phyloP scores from a whole-genome alignment of 768 basidiomycete species.

The Tulasnella sp. region DNA sequence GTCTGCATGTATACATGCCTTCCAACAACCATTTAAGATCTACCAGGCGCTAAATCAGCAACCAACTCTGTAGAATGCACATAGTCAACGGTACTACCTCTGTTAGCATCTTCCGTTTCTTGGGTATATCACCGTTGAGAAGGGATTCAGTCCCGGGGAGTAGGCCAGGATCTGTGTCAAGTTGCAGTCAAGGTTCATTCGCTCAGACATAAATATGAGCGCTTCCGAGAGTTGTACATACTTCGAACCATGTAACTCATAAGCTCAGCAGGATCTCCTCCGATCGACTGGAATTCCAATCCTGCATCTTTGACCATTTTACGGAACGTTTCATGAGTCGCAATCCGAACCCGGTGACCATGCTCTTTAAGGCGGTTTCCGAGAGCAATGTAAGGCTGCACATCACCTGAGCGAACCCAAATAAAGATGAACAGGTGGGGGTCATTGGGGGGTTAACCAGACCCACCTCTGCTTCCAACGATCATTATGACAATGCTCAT shows the following conservation, averaged over 20 bases:
- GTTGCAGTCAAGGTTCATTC: not conserved
- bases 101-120: slow-evolving; percentile 56
- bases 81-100: slow-evolving; percentile 37
- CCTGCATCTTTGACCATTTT: slow-evolving; percentile 51
- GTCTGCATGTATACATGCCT: slow-evolving; percentile 51
- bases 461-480: slow-evolving; percentile 59
- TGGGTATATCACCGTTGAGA: slow-evolving; percentile 57
- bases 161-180: slow-evolving; percentile 54
- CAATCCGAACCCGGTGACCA: slow-evolving; percentile 59
- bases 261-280: slow-evolving; percentile 59
- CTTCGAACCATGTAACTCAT: slow-evolving; percentile 75
- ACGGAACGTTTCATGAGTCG: slow-evolving; percentile 58
- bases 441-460: not conserved
- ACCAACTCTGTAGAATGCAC: not conserved
- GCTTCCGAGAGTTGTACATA: slow-evolving; percentile 35
- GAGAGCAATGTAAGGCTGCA: slow-evolving; percentile 62
- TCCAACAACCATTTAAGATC: slow-evolving; percentile 62
- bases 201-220: not conserved
- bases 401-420: slow-evolving; percentile 48
- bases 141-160: slow-evolving; percentile 57
- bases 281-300: slow-evolving; percentile 59
- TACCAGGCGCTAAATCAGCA: slow-evolving; percentile 31
- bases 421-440: not conserved
- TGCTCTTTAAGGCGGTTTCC: slow-evolving; percentile 49
- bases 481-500: slow-evolving; percentile 65